Base-by-base conservation (phyloP, 2,329 filamentous ascomycete species). In the Alternaria atra region DNA sequence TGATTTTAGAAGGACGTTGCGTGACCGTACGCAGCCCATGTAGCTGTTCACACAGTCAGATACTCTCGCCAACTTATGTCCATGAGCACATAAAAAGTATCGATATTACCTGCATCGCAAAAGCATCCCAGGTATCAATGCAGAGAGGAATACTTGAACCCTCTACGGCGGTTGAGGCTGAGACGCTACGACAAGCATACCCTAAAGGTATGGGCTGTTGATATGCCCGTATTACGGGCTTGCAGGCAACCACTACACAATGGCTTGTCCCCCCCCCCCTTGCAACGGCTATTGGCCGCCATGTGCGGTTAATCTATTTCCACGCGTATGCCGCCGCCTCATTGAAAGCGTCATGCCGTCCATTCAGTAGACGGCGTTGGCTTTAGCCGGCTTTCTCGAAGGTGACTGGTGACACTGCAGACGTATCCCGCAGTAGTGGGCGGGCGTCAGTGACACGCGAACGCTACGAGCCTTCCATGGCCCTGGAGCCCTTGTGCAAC, bases 401-500 rank as follows among this genome's bases (percentile, higher is more conserved):
- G 17, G 46, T 51, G 53, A 32, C 39, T 46, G 30, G 52, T 56
- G 47, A 37, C 39, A 60, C 57, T 51, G 39, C 57, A 60, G 40
- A 13, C 32, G 35, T 53, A 35, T 47, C 34, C 55, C 42, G 32
- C 50, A 58, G 48, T 35, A 53, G 50, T 43, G 50, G 34, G 39
- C 12, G 39, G 39, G 39, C 39, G 39, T 42, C 39, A 42, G 20
- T 20, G 6, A 50, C 23, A 46, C 20, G 43, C 58, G 52, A 66
- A 50, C 53, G 61, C 59, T 60, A 51, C 46, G 37, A 39, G 53
- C 42, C 55, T 47, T 54, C 61, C 66, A 66, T 55, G 60, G 51
- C 50, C 17, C 48, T 65, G 64, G 64, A 25, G 59, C 53, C 43
- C 43, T 27, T 35, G 58, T 40, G 50, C 51, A 42, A 20, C 39